Conservation (phyloP, 345 rosid genomes). For the Brassica juncea region DNA sequence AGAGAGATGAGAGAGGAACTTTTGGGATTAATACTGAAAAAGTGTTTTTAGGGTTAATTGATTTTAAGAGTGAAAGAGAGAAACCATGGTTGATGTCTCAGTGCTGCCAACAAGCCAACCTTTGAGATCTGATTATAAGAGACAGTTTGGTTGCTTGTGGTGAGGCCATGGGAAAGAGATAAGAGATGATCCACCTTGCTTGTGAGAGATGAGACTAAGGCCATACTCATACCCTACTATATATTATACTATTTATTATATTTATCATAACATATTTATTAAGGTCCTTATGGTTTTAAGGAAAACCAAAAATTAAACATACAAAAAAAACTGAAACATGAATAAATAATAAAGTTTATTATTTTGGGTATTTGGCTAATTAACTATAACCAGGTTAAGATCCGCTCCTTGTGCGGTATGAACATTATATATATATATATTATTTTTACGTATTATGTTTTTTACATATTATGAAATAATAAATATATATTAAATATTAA, state of each 20-base stretch:
- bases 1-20: conserved; percentile 7
- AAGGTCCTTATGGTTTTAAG: too few relatives aligned
- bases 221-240: conserved; percentile 37
- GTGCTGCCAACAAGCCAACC: conserved; percentile 70
- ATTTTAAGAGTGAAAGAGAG: conserved; percentile 9
- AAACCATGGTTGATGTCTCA: conserved; percentile 57
- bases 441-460: too few relatives aligned
- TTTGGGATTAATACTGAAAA: conserved; percentile 33
- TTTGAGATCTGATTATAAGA: conserved; percentile 66
- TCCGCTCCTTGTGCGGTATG: too few relatives aligned
- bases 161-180: conserved; percentile 60
- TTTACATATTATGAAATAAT: too few relatives aligned
- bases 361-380: too few relatives aligned
- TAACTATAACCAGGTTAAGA: too few relatives aligned
- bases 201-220: conserved; percentile 39
- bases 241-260: not conserved
- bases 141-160: conserved; percentile 95
- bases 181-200: conserved; percentile 36
- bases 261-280: not conserved
- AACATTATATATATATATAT: too few relatives aligned
- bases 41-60: conserved; percentile 25
- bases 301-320: too few relatives aligned
- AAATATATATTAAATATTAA: too few relatives aligned
- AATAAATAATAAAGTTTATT: too few relatives aligned
- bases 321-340: too few relatives aligned